Percentiles rank a stretch among this genome's conserved stretches.
Evolutionary conservation across 345 rosid species (phyloP).

Genomic region (Iberis pinnata): DNA sequence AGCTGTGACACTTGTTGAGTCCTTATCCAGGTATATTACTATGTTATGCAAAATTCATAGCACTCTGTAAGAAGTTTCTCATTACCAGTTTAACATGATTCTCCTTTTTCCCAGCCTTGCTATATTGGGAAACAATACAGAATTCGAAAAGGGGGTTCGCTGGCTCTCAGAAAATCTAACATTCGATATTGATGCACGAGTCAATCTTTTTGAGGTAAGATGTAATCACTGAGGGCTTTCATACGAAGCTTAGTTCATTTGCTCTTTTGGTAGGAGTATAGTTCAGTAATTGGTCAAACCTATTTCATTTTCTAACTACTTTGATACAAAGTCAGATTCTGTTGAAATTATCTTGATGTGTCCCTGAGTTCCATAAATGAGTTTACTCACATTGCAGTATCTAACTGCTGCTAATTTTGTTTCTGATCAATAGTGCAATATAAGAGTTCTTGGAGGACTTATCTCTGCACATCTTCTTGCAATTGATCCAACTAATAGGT

Average conservation of each 20-base stretch:
- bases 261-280: background rate
- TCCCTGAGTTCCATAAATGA: background rate
- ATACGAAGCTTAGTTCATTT: background rate
- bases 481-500: slow-evolving; percentile 63
- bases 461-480: slow-evolving; percentile 99
- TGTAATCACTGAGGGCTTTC: background rate
- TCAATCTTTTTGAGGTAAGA: slow-evolving; percentile 86
- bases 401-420: slow-evolving; percentile 28
- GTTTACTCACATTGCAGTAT: slow-evolving; percentile 14
- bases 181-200: slow-evolving; percentile 80
- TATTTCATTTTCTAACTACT: too few species aligned
- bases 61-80: background rate
- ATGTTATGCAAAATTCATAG: slow-evolving; percentile 10
- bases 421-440: slow-evolving; percentile 74
- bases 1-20: slow-evolving; percentile 84
- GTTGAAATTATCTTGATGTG: background rate
- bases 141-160: slow-evolving; percentile 67
- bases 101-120: slow-evolving; percentile 57
- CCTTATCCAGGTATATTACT: slow-evolving; percentile 69
- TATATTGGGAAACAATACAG: slow-evolving; percentile 78
- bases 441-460: slow-evolving; percentile 99
- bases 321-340: background rate
- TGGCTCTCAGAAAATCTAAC: slow-evolving; percentile 85
- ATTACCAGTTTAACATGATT: slow-evolving; percentile 18
- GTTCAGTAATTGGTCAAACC: slow-evolving; percentile 1